A percentile compares a stretch with the other conserved stretches of the same genome.
Conservation (phyloP, 805 yeast genomes). For the Nakazawaea populi region DNA sequence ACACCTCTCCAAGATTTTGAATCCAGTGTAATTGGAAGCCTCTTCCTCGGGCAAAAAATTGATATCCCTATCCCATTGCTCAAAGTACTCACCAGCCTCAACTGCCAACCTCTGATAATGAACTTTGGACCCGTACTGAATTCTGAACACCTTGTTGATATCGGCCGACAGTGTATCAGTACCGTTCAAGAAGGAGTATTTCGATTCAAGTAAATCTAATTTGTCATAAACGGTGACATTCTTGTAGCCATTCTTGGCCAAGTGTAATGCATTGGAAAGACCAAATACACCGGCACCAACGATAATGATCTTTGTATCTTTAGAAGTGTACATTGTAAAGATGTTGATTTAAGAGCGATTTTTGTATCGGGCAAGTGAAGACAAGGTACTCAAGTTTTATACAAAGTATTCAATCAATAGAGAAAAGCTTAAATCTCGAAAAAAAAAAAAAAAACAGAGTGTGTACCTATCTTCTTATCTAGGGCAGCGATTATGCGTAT, state of each 20-base stretch:
- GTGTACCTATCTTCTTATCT: too few species aligned
- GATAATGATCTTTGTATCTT: constrained; percentile 27
- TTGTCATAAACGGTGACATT: constrained; percentile 33
- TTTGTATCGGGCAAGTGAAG: too few species aligned
- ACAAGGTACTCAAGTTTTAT: too few species aligned
- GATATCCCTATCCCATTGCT: constrained; percentile 18
- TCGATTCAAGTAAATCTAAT: constrained; percentile 22
- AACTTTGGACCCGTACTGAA: constrained; percentile 30
- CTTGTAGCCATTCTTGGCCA: constrained; percentile 29
- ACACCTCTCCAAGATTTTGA: constrained; percentile 21
- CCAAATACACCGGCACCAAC: constrained; percentile 57
- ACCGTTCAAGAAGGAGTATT: constrained; percentile 28
- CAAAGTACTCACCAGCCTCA: constrained; percentile 18
- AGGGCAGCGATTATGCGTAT: too few species aligned
- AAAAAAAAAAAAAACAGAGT: too few species aligned
- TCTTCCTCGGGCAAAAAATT: constrained; percentile 18
- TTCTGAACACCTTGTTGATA: constrained; percentile 32
- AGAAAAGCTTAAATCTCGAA: too few species aligned
- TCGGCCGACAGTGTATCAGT: constrained; percentile 35
- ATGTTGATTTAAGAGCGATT: background rate
- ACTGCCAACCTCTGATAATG: constrained; percentile 27
- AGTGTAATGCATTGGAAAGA: constrained; percentile 40
- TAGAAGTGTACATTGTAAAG: background rate
- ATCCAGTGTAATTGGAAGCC: constrained; percentile 8
- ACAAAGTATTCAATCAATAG: too few species aligned